Evolutionary conservation across 2,329 filamentous ascomycete genomes (phyloP).

Genomic region (Teratosphaeria zuluensis): DNA sequence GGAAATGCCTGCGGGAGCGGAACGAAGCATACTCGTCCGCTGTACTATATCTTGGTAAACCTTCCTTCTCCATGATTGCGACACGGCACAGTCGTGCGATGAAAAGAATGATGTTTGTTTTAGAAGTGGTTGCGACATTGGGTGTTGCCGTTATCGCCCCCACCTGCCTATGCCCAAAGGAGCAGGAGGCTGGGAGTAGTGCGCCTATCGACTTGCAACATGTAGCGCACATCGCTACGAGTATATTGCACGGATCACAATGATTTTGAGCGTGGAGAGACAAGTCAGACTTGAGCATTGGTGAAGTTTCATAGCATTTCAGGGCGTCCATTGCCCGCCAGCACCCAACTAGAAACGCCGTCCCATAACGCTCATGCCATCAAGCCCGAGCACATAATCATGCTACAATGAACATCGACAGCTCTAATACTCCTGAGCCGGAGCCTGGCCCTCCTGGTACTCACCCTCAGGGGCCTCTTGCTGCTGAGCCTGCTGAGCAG

Average conservation of each 20-base stretch:
- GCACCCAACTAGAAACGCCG: not conserved
- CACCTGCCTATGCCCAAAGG: not conserved
- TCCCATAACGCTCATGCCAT: not conserved
- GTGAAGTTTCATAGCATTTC: not conserved
- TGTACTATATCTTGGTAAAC: slow-evolving; percentile 2
- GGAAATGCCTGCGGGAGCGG: not conserved
- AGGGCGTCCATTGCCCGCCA: not conserved
- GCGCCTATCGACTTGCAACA: not conserved
- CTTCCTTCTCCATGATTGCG: slow-evolving; percentile 1
- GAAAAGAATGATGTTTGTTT: not conserved
- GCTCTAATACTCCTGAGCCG: slow-evolving; percentile 5
- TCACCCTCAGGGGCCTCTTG: slow-evolving; percentile 19
- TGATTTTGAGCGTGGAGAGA: not conserved
- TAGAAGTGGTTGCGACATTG: not conserved
- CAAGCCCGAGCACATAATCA: not conserved
- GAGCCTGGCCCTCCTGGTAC: slow-evolving; percentile 7
- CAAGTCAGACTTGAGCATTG: not conserved
- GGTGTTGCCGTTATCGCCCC: not conserved
- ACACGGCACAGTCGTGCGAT: not conserved
- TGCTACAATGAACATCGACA: not conserved
- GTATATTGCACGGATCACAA: not conserved
- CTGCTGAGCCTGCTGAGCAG: slow-evolving; percentile 48
- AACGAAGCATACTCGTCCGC: slow-evolving; percentile 2
- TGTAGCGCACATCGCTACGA: not conserved
- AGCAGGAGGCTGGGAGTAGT: not conserved